phyloP scores from a whole-genome alignment of 164 flowering plant species.

The Vitis rotundifolia region DNA sequence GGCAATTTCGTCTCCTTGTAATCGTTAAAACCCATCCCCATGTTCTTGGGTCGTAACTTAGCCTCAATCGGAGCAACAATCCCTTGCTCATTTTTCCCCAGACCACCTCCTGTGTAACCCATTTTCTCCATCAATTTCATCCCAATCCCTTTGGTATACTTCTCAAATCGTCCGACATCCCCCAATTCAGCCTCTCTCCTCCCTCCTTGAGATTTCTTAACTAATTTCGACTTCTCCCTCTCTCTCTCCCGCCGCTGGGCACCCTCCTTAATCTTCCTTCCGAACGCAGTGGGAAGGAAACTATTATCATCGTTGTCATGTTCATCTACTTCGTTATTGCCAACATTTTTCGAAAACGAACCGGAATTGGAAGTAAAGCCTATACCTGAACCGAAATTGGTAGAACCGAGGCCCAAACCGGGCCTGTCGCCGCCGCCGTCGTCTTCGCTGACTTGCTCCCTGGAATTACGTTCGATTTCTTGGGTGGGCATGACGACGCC shows the following conservation, averaged over 20 bases:
- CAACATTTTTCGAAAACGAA: background rate
- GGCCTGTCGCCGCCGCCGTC: constrained; percentile 23
- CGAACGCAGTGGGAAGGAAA: constrained; percentile 74
- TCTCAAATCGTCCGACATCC: constrained; percentile 71
- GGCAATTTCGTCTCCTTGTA: constrained; percentile 53
- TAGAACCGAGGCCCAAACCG: constrained; percentile 35
- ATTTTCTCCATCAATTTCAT: constrained; percentile 72
- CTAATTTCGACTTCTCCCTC: constrained; percentile 38
- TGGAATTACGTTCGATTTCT: constrained; percentile 50
- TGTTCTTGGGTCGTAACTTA: constrained; percentile 68
- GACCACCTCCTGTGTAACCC: constrained; percentile 95
- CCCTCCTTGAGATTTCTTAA: constrained; percentile 29
- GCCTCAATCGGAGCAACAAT: constrained; percentile 82
- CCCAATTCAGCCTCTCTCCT: constrained; percentile 26
- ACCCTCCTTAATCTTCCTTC: constrained; percentile 75
- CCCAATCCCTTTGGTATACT: constrained; percentile 81
- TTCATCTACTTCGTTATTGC: background rate
- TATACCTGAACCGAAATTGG: constrained; percentile 23
- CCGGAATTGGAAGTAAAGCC: constrained; percentile 17
- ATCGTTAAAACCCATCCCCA: constrained; percentile 91
- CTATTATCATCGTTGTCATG: constrained; percentile 27
- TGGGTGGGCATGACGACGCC: constrained; percentile 70
- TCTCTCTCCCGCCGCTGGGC: constrained; percentile 53
- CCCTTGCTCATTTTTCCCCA: constrained; percentile 87
- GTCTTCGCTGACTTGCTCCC: constrained; percentile 26